phyloP scores from a whole-genome alignment of 495 filamentous ascomycete genomes.

The Elasticomyces elasticus region DNA sequence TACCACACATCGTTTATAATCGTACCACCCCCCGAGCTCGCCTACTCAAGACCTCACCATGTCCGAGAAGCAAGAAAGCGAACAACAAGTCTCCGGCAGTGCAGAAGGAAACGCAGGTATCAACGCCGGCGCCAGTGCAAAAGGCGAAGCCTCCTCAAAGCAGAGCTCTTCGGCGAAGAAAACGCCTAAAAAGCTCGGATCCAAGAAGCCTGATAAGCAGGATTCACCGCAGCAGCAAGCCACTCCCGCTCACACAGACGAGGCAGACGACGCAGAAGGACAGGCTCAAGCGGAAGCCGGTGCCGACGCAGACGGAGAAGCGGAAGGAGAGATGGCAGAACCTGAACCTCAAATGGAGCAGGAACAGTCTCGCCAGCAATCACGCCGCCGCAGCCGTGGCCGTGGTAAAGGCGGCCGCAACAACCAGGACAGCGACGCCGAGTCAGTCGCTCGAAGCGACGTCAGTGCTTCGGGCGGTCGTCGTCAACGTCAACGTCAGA shows the following conservation, averaged over 20 bases:
- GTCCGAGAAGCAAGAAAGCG: constrained; percentile 25
- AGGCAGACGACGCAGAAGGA: constrained; percentile 24
- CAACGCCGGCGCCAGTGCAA: constrained; percentile 26
- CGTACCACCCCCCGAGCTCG: neutral
- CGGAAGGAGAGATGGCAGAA: constrained; percentile 24
- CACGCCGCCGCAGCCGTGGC: constrained; percentile 32
- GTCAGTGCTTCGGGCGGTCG: constrained; percentile 30
- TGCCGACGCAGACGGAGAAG: constrained; percentile 21
- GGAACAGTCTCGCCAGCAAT: constrained; percentile 21
- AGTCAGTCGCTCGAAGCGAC: constrained; percentile 31
- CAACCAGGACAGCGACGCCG: constrained; percentile 27
- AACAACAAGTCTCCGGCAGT: constrained; percentile 29
- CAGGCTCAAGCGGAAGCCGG: constrained; percentile 27
- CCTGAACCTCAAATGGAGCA: constrained; percentile 27
- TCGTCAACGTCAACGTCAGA: constrained; percentile 31
- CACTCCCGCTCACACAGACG: constrained; percentile 29
- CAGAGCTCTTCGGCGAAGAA: constrained; percentile 27
- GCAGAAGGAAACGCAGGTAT: constrained; percentile 26
- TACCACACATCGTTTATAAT: neutral
- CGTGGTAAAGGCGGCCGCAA: constrained; percentile 27
- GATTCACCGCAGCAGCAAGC: constrained; percentile 29
- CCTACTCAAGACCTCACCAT: constrained; percentile 5
- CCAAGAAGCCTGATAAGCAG: constrained; percentile 21
- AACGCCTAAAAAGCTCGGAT: constrained; percentile 35
- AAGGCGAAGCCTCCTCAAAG: constrained; percentile 22